A percentile compares a stretch with the other conserved stretches of the same genome.
Evolutionary conservation across 257 asterid species (phyloP).

Genomic region (Salvia rosmarinus): DNA sequence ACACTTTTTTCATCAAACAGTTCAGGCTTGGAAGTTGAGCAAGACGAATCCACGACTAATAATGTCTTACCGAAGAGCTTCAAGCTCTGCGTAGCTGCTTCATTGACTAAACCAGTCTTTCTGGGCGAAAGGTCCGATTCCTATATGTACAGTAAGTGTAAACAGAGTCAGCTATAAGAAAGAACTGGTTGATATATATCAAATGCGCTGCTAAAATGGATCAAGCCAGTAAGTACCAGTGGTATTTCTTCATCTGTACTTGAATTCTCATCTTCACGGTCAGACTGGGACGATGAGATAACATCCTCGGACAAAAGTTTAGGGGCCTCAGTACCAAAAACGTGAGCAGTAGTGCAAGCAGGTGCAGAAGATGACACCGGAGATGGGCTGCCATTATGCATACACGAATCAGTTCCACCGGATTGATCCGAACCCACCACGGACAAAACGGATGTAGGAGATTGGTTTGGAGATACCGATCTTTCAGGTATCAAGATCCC

Average conservation of each 20-base stretch:
- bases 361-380: conserved; percentile 49
- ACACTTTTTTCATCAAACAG: conserved; percentile 30
- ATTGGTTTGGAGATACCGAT: conserved; percentile 49
- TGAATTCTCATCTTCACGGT: conserved; percentile 46
- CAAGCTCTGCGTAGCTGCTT: conserved; percentile 54
- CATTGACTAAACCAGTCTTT: conserved; percentile 39
- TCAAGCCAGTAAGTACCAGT: conserved; percentile 45
- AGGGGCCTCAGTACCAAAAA: conserved; percentile 37
- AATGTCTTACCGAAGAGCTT: conserved; percentile 90
- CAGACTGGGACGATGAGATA: conserved; percentile 34
- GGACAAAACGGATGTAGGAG: conserved; percentile 82
- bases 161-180: conserved; percentile 27
- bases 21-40: conserved; percentile 43
- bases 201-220: not conserved
- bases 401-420: conserved; percentile 39
- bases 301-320: conserved; percentile 43
- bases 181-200: not conserved
- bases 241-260: conserved; percentile 49
- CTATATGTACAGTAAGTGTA: conserved; percentile 39
- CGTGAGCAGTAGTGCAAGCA: conserved; percentile 31
- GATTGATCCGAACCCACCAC: conserved; percentile 61
- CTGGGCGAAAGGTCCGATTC: conserved; percentile 50
- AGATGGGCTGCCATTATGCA: conserved; percentile 49
- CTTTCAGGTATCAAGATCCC: conserved; percentile 42
- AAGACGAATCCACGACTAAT: conserved; percentile 46